A percentile compares a stretch with the other conserved stretches of the same genome.
These are phyloP conservation scores for Handroanthus guayacan DNA, from an alignment of 257 asterid species.

Conservation along the genomic window DNA sequence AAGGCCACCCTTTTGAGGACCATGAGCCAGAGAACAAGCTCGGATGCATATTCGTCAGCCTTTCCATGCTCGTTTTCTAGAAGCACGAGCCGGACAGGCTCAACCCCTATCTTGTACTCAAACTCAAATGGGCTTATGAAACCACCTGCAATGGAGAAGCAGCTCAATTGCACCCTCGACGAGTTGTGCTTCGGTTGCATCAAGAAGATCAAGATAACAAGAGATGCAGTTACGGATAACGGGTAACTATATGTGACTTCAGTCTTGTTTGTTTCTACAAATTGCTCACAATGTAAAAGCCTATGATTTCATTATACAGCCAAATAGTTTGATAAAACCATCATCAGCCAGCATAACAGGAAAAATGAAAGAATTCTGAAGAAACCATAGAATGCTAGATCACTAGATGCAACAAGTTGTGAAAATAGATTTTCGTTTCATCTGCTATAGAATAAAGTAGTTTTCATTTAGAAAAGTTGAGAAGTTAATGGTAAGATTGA, in stretches of 20 bases:
- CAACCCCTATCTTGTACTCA: constrained; percentile 61
- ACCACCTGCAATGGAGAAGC: constrained; percentile 59
- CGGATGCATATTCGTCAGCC: constrained; percentile 26
- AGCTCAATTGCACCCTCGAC: constrained; percentile 78
- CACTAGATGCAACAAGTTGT: neutral
- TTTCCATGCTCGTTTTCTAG: constrained; percentile 43
- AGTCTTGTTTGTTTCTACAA: no score
- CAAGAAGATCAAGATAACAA: constrained; percentile 62
- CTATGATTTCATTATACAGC: no score
- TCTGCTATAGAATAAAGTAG: no score
- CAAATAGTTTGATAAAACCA: no score
- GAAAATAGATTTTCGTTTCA: neutral
- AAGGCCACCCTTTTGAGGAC: constrained; percentile 41
- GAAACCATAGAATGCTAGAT: neutral
- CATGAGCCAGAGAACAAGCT: constrained; percentile 43
- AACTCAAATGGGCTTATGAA: constrained; percentile 64
- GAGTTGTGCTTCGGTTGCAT: constrained; percentile 81
- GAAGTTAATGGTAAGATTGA: no score
- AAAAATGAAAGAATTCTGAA: neutral
- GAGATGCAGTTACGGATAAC: constrained; percentile 49
- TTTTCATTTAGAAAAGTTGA: no score
- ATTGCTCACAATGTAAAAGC: neutral
- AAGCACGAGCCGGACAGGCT: constrained; percentile 47
- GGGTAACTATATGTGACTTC: constrained; percentile 48
- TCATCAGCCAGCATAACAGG: no score